Evolutionary conservation across 768 basidiomycete species (phyloP).

Genomic region (Cystofilobasidium bisporidii): DNA sequence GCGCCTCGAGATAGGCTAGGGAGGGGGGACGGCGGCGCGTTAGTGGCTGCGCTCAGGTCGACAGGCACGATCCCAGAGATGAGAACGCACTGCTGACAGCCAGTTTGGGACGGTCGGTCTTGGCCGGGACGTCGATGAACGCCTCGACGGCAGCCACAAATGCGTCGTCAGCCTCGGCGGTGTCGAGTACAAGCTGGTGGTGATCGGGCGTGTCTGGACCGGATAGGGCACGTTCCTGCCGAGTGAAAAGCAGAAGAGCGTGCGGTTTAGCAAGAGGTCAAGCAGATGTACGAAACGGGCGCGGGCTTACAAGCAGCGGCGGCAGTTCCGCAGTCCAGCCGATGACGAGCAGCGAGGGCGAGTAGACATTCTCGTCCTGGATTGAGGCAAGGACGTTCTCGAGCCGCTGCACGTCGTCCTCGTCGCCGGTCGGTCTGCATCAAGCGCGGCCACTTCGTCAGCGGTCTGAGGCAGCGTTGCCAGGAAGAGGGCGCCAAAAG

Average conservation of each 20-base stretch:
- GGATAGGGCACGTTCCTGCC: background rate
- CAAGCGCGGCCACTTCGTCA: background rate
- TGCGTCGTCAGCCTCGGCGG: background rate
- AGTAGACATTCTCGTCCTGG: background rate
- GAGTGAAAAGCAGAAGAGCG: no score
- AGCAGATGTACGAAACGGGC: no score
- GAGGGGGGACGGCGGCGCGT: no score
- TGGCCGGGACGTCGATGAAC: background rate
- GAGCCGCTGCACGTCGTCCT: conserved; percentile 6
- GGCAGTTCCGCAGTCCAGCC: background rate
- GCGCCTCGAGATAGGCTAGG: background rate
- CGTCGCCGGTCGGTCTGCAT: background rate
- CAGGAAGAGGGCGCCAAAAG: background rate
- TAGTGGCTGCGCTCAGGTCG: no score
- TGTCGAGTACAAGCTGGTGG: background rate
- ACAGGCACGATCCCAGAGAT: no score
- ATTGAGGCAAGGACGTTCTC: background rate
- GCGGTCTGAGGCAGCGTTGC: no score
- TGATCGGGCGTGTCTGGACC: background rate
- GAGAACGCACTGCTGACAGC: background rate
- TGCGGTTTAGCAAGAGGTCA: no score
- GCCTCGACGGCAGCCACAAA: background rate
- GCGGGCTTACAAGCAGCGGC: background rate
- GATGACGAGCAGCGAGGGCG: background rate
- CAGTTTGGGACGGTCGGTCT: background rate